A percentile compares a stretch with the other conserved stretches of the same genome.
phyloP scores from a whole-genome alignment of 495 filamentous ascomycete genomes.

The Podospora pseudocomata region DNA sequence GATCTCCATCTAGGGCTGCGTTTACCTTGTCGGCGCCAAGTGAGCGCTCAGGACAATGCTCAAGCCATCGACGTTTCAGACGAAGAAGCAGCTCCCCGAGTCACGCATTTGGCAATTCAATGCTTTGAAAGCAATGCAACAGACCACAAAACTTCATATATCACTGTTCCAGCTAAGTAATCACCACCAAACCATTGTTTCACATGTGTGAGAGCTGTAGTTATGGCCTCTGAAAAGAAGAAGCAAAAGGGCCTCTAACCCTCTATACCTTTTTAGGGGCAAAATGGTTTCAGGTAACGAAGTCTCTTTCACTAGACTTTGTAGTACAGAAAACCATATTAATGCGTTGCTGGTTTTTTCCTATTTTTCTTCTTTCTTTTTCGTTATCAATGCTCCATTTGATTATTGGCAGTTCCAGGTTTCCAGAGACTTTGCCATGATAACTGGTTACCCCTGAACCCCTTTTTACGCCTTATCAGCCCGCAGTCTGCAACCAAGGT shows the following conservation, averaged over 20 bases:
- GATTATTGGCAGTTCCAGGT: too few species aligned
- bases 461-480: background rate
- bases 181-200: background rate
- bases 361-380: too few species aligned
- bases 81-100: background rate
- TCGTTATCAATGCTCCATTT: too few species aligned
- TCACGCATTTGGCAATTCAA: background rate
- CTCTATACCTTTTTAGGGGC: too few species aligned
- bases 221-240: too few species aligned
- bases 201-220: background rate
- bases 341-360: too few species aligned
- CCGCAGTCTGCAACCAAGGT: background rate
- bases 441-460: too few species aligned
- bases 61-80: background rate
- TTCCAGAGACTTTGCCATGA: too few species aligned
- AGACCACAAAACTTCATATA: background rate
- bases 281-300: too few species aligned
- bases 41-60: background rate
- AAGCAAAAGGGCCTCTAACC: too few species aligned
- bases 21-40: background rate
- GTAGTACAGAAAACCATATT: too few species aligned
- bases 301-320: too few species aligned
- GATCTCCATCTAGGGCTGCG: background rate
- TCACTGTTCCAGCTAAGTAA: background rate
- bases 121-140: background rate